Evolutionary conservation across 306 rosid genomes (phyloP).

Genomic region (Myrica gale): DNA sequence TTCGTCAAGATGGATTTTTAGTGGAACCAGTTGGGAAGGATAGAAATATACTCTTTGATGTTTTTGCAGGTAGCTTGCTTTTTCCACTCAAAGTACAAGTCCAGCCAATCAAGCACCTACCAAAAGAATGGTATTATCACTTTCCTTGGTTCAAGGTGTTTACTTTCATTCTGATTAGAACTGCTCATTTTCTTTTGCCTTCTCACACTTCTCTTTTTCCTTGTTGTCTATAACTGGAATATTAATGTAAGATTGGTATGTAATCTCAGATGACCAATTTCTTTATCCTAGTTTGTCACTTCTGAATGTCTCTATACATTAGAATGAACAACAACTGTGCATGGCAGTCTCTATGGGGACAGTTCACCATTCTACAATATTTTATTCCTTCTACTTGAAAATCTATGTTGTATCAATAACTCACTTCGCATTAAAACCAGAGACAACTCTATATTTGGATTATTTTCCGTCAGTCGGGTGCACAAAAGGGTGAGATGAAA

Average conservation of each 20-base stretch:
- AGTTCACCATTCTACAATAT: background rate
- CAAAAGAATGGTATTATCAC: slow-evolving; percentile 24
- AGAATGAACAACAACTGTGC: background rate
- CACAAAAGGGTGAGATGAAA: background rate
- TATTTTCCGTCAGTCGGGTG: background rate
- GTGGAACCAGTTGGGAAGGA: slow-evolving; percentile 14
- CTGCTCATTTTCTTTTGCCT: background rate
- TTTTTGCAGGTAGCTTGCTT: slow-evolving; percentile 37
- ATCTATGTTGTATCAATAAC: background rate
- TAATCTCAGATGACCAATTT: background rate
- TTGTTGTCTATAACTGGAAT: background rate
- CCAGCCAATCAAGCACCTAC: slow-evolving; percentile 32
- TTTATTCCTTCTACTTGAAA: background rate
- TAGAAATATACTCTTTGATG: slow-evolving; percentile 5
- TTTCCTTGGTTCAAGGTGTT: slow-evolving; percentile 2
- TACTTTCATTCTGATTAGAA: background rate
- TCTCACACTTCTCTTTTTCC: background rate
- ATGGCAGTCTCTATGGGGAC: background rate
- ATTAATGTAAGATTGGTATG: background rate
- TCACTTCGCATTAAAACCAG: background rate
- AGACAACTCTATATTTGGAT: background rate
- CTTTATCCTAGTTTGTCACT: background rate
- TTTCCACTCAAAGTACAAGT: slow-evolving; percentile 42
- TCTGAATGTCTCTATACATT: background rate
- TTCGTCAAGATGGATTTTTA: background rate